These are phyloP conservation scores for Jacaranda copaia DNA, from an alignment of 257 asterid species.

Conservation along the genomic window DNA sequence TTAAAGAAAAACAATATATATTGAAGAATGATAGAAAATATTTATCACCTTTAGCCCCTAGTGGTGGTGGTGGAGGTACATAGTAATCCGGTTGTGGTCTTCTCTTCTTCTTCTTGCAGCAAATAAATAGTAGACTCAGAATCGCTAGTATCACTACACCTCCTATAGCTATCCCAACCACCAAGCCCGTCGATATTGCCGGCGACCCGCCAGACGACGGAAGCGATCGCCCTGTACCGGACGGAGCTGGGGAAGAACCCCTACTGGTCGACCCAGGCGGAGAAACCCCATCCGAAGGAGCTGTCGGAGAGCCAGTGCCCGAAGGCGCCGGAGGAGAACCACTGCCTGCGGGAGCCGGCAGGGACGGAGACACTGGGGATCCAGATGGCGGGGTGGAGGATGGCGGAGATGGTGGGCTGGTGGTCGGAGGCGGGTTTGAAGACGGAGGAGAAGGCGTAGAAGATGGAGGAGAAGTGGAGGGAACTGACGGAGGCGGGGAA, in stretches of 20 bases:
- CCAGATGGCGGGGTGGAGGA: slow-evolving; percentile 42
- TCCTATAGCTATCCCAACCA: slow-evolving; percentile 75
- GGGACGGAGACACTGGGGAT: slow-evolving; percentile 33
- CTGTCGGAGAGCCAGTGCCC: slow-evolving; percentile 44
- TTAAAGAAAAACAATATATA: not conserved
- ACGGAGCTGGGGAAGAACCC: slow-evolving; percentile 46
- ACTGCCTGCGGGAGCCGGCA: slow-evolving; percentile 33
- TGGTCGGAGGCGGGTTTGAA: slow-evolving; percentile 41
- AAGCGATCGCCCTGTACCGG: slow-evolving; percentile 39
- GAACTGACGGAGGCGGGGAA: slow-evolving; percentile 44
- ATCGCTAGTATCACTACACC: slow-evolving; percentile 62
- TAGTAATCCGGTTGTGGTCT: slow-evolving; percentile 55
- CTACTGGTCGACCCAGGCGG: slow-evolving; percentile 34
- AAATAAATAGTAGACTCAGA: slow-evolving; percentile 55
- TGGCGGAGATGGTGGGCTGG: slow-evolving; percentile 38
- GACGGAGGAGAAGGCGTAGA: slow-evolving; percentile 49
- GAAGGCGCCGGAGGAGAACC: slow-evolving; percentile 45
- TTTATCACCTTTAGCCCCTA: slow-evolving; percentile 66
- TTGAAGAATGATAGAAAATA: not conserved
- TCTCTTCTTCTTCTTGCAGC: slow-evolving; percentile 76
- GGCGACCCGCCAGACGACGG: slow-evolving; percentile 43
- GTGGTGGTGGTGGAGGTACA: slow-evolving; percentile 66
- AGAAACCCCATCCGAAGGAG: slow-evolving; percentile 38
- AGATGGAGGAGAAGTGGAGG: slow-evolving; percentile 47
- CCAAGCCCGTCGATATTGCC: slow-evolving; percentile 53